Base-by-base conservation (phyloP, 208 protist genomes). In the Acanthamoeba healyi region DNA sequence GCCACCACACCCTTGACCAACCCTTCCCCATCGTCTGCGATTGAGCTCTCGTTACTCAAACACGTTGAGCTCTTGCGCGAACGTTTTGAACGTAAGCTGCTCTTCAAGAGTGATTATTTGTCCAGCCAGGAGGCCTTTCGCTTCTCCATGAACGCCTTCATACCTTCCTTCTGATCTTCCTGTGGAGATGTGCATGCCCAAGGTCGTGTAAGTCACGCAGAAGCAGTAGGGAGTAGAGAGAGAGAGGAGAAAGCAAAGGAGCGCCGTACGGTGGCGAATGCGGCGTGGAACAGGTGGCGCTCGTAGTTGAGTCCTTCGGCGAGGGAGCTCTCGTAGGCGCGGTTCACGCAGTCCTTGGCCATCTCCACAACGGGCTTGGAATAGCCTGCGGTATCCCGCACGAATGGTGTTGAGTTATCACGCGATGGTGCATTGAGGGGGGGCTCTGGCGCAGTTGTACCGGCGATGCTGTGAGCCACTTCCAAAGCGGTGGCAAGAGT, bases 91-190 rank as follows among this genome's bases (percentile, higher is more conserved):
- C n/a, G n/a, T n/a, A n/a, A n/a, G n/a, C n/a, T n/a, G n/a, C n/a
- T n/a, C n/a, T n/a, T n/a, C n/a, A n/a, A n/a, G n/a, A n/a, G n/a
- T n/a, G n/a, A n/a, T n/a, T 77, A 77, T 77, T 77, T 77, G 42
- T 81, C 72, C 7, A 26, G 34, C 72, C 72, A 81, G 22, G 17
- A 29, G 40, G 72, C 26, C 42, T 81, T 81, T 12, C 72, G 34
- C 72, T 46, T 81, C 63, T 97, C 97, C 15, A 93, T 58, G 86
- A 98, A 98, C 9, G 97, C 97, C 44, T 38, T 87, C 97, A 98
- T 98, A 84, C 97, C 97, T 86, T 98, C 97, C 79, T 97, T 98
- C 93, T 97, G 96, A 65, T 98, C 97, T 0, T 96, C 86, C 67
- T 77, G 67, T 22, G 26, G 9, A 22, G 12, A 38, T 72, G 26